Evolutionary conservation across 768 basidiomycete species (phyloP).

Genomic region (Cystofilobasidium bisporidii): DNA sequence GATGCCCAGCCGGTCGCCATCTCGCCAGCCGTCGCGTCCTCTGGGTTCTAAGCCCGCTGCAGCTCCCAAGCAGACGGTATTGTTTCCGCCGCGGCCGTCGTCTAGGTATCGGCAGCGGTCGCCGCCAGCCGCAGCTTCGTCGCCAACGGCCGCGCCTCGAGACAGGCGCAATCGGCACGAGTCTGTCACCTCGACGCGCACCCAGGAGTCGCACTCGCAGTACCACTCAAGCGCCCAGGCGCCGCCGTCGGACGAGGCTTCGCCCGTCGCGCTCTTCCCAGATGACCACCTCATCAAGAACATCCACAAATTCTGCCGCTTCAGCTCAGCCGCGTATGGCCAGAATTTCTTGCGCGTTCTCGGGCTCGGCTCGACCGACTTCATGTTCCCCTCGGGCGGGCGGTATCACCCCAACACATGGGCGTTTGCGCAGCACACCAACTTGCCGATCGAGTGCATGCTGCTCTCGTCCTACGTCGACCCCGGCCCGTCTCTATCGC

Average conservation of each 20-base stretch:
- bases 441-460: slow-evolving; percentile 39
- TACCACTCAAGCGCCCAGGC: slow-evolving; percentile 22
- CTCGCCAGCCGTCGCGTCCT: no score
- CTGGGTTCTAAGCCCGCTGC: no score
- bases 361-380: slow-evolving; percentile 34
- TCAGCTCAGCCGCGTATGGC: slow-evolving; percentile 25
- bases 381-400: slow-evolving; percentile 39
- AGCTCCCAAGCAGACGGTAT: background rate
- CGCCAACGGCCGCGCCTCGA: background rate
- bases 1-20: no score
- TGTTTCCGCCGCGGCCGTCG: no score
- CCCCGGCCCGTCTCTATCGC: slow-evolving; percentile 29
- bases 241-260: slow-evolving; percentile 17
- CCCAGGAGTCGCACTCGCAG: slow-evolving; percentile 16
- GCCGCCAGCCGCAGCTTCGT: background rate
- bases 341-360: slow-evolving; percentile 40
- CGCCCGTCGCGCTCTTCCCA: slow-evolving; percentile 23
- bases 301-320: slow-evolving; percentile 28
- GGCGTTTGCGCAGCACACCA: slow-evolving; percentile 40
- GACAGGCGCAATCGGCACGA: background rate
- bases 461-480: slow-evolving; percentile 41
- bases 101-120: background rate
- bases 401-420: slow-evolving; percentile 37
- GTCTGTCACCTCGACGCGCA: slow-evolving; percentile 6
- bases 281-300: slow-evolving; percentile 25